Base-by-base conservation (phyloP, 1,284 basidiomycete genomes). In the Rhodotorula mucilaginosa region DNA sequence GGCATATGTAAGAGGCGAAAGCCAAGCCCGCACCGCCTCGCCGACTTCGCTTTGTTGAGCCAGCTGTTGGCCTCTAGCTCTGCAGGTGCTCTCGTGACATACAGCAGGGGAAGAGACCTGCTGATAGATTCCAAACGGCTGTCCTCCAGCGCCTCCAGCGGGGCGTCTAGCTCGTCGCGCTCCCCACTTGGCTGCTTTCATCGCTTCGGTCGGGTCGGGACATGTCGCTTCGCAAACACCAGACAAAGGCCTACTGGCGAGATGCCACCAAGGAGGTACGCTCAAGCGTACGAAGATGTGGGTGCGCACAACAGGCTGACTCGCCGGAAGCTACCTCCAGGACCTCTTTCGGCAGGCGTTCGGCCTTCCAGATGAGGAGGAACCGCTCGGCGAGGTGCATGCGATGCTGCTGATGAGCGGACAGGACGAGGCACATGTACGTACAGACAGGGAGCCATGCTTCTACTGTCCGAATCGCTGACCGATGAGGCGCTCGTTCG, bases 401-500 rank as follows among this genome's bases (percentile, higher is more conserved):
- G 92, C 93, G 21, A 90, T 96, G 48, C 83, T 97, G 71, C 92
- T 88, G 79, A 84, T 97, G 51, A 85, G 92, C 74, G 91, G 89
- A 29, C 86, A 90, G 76, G 91, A 94, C 82, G 93, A 97, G 79
- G 91, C 93, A 61, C 96, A 95, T 83, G 93, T 95, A 83, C 85
- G 93, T 31, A 7, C 39, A 44, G 39, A 10, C 39, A 13, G 8
- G 39, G 8, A 8, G 10, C 12, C 12, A 10, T 44, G 3, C 10
- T 44, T 52, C 19, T 21, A 10, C 49, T 21, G 49, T 21, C 49
- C 19, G 19, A 18, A 52, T 5, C 8, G 51, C 51, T 52, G 21
- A 13, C 51, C 13, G 51, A n/a, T n/a, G 8, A n/a, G 12, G 51
- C 19, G 3, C 58, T n/a, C 47, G 2, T 21, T 34, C 44, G 44